Percentiles rank a stretch among this genome's conserved stretches.
These are phyloP conservation scores for Penicillium sp. DNA, from an alignment of 2,329 filamentous ascomycete species.

Conservation along the genomic window DNA sequence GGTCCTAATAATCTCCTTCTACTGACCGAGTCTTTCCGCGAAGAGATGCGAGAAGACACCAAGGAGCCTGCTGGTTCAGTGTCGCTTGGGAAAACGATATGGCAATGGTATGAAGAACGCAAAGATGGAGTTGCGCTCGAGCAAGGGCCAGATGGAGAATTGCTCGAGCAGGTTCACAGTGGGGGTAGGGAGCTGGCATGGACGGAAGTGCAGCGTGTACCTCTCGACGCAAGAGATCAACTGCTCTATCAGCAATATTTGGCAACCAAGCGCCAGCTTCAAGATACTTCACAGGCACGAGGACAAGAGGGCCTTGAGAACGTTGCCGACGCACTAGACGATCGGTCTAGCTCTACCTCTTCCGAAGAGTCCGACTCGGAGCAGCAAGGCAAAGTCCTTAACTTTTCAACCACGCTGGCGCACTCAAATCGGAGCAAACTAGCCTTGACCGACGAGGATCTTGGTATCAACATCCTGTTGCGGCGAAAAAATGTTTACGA, in stretches of 20 bases:
- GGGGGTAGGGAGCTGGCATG: slow-evolving; percentile 58
- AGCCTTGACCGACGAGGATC: slow-evolving; percentile 77
- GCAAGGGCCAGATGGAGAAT: slow-evolving; percentile 49
- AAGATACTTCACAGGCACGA: slow-evolving; percentile 69
- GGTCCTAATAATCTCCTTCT: slow-evolving; percentile 79
- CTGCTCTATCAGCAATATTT: slow-evolving; percentile 85
- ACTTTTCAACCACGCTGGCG: slow-evolving; percentile 76
- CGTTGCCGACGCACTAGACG: slow-evolving; percentile 64
- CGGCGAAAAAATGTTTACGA: slow-evolving; percentile 88
- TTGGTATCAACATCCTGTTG: slow-evolving; percentile 84
- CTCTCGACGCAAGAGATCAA: slow-evolving; percentile 70
- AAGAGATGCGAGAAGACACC: slow-evolving; percentile 17
- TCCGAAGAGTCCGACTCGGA: slow-evolving; percentile 86
- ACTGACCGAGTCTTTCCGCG: slow-evolving; percentile 63
- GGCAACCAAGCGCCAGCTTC: slow-evolving; percentile 78
- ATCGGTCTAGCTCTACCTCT: slow-evolving; percentile 77
- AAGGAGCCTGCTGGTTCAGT: slow-evolving; percentile 35
- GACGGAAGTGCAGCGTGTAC: slow-evolving; percentile 55
- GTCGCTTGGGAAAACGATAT: slow-evolving; percentile 68
- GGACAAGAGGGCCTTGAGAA: slow-evolving; percentile 66
- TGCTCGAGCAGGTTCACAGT: slow-evolving; percentile 61
- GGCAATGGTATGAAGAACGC: slow-evolving; percentile 70
- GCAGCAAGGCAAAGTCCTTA: slow-evolving; percentile 85
- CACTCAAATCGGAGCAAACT: slow-evolving; percentile 81
- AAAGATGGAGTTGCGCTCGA: slow-evolving; percentile 59